Conservation (phyloP, 495 filamentous ascomycete species). For the Tuber brumale region DNA sequence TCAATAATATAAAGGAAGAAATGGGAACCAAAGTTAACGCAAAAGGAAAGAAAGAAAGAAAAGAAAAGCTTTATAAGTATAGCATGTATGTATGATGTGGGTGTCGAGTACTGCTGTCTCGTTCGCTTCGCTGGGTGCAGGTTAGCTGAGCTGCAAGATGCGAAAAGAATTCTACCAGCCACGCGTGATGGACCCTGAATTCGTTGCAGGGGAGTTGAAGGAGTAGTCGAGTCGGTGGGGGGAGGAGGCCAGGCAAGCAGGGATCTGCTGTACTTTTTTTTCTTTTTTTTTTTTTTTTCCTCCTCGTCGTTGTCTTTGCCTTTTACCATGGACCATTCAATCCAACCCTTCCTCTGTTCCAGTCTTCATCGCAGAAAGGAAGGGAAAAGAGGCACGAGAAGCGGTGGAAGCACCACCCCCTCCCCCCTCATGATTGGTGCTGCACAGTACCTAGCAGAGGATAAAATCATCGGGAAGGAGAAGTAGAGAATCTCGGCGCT, state of each 20-base stretch:
- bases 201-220: conserved; percentile 26
- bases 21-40: conserved; percentile 21
- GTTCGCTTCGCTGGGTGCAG: conserved; percentile 17
- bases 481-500: not conserved
- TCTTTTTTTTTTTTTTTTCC: conserved; percentile 19
- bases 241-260: conserved; percentile 13
- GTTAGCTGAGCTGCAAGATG: conserved; percentile 29
- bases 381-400: not conserved
- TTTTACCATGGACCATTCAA: not conserved
- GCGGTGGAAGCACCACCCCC: conserved; percentile 1
- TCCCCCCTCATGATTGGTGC: not conserved
- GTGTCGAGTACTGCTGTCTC: conserved; percentile 25
- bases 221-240: conserved; percentile 29
- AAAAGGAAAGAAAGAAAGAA: conserved; percentile 32
- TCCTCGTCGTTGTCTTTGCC: conserved; percentile 17
- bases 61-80: conserved; percentile 26
- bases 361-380: not conserved
- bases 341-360: not conserved
- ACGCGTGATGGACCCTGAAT: conserved; percentile 37
- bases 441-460: not conserved
- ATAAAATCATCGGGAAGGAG: not conserved
- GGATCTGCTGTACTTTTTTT: conserved; percentile 31
- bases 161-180: conserved; percentile 34
- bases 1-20: conserved; percentile 12
- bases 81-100: conserved; percentile 14